A percentile compares a stretch with the other conserved stretches of the same genome.
Evolutionary conservation across 148 eudicot species (phyloP).

Genomic region (Camellia sinensis): DNA sequence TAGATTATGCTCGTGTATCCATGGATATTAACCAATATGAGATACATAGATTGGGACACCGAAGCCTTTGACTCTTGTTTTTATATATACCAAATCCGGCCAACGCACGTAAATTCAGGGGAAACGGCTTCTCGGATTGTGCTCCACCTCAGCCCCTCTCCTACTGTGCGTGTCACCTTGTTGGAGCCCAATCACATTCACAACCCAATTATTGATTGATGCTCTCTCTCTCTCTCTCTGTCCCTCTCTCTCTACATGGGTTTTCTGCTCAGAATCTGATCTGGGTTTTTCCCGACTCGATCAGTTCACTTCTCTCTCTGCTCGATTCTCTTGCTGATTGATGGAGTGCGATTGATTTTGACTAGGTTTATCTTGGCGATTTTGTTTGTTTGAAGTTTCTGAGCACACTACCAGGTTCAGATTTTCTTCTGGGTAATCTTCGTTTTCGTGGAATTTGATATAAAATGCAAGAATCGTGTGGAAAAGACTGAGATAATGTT

Average conservation of each 20-base stretch:
- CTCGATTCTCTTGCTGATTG: background rate
- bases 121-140: slow-evolving; percentile 18
- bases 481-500: background rate
- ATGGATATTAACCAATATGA: background rate
- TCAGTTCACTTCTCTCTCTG: slow-evolving; percentile 7
- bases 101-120: slow-evolving; percentile 18
- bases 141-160: slow-evolving; percentile 17
- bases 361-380: background rate
- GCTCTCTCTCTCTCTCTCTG: no score
- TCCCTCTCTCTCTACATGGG: background rate
- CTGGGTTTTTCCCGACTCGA: slow-evolving; percentile 18
- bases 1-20: background rate
- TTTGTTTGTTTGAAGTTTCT: background rate
- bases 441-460: background rate
- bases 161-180: background rate
- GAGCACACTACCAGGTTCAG: slow-evolving; percentile 8
- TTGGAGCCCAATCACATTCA: background rate
- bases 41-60: background rate
- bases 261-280: slow-evolving; percentile 10
- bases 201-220: slow-evolving; percentile 11
- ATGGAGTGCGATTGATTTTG: background rate
- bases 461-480: background rate
- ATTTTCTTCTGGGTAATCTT: slow-evolving; percentile 6
- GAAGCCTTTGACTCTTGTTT: slow-evolving; percentile 17
- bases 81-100: slow-evolving; percentile 5